Conservation (phyloP, 306 rosid genomes). For the Mimosa bimucronata region DNA sequence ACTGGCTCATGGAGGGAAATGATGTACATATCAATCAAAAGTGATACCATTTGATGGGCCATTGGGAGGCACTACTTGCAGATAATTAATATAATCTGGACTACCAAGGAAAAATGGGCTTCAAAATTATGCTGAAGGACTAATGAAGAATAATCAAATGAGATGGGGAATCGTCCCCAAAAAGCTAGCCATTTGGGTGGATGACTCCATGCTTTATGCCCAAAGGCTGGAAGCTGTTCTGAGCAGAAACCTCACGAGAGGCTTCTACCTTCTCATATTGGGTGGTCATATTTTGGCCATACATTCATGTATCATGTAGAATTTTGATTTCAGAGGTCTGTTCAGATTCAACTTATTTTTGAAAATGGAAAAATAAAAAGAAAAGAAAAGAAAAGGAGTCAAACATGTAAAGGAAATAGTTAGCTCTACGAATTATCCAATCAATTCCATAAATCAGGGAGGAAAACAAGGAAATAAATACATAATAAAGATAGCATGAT, state of each 20-base stretch:
- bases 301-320: background rate
- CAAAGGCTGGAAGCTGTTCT: background rate
- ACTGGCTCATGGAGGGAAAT: conserved; percentile 1
- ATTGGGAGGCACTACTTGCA: background rate
- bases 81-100: background rate
- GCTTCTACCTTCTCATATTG: background rate
- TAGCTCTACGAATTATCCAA: background rate
- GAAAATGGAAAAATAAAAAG: no score
- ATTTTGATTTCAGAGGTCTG: background rate
- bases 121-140: no score
- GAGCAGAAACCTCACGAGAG: background rate
- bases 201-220: background rate
- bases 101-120: background rate
- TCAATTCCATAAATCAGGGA: background rate
- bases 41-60: background rate
- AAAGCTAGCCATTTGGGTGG: no score
- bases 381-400: background rate
- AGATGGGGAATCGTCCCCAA: no score
- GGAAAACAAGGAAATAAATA: conserved; percentile 1
- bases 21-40: background rate
- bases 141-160: no score
- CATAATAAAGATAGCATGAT: background rate
- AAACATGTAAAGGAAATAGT: background rate
- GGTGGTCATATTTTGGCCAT: background rate
- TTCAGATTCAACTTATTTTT: background rate